Evolutionary conservation across 2,329 filamentous ascomycete species (phyloP).

Genomic region (Paecilomyces fulvus): DNA sequence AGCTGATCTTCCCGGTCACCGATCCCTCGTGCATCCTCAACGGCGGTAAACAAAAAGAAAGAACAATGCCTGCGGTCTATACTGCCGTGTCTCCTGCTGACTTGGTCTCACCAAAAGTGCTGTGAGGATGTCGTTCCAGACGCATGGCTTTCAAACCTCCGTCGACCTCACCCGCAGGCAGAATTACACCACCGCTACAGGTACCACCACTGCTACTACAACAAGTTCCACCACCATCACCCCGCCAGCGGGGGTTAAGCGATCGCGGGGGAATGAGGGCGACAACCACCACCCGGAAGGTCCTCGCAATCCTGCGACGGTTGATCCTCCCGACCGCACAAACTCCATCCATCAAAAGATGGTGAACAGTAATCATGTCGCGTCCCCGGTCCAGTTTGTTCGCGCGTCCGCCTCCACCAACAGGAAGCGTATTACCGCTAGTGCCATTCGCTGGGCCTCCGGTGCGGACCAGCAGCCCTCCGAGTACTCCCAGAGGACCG

Average conservation of each 20-base stretch:
- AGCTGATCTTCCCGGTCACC: too few species aligned
- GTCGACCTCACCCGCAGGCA: conserved; percentile 33
- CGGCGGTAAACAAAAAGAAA: not conserved
- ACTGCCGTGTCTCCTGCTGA: not conserved
- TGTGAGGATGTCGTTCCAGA: conserved; percentile 32
- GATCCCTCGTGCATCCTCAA: not conserved
- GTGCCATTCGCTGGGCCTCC: conserved; percentile 22
- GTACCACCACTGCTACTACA: not conserved
- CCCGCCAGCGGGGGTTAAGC: conserved; percentile 44
- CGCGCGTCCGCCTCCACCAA: conserved; percentile 17
- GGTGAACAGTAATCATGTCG: conserved; percentile 7
- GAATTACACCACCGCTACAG: conserved; percentile 17
- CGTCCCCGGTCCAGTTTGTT: conserved; percentile 17
- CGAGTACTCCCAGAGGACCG: conserved; percentile 51
- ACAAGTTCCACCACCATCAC: conserved; percentile 16
- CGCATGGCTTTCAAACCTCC: conserved; percentile 45
- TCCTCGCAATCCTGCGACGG: not conserved
- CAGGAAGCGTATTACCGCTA: conserved; percentile 32
- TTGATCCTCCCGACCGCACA: not conserved
- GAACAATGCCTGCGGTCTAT: not conserved
- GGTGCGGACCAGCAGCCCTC: conserved; percentile 24
- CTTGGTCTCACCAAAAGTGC: not conserved
- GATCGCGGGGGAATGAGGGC: conserved; percentile 16
- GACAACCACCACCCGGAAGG: not conserved
- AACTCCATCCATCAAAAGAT: not conserved